Evolutionary conservation across 768 basidiomycete species (phyloP).

Genomic region (Auricularia sp.): DNA sequence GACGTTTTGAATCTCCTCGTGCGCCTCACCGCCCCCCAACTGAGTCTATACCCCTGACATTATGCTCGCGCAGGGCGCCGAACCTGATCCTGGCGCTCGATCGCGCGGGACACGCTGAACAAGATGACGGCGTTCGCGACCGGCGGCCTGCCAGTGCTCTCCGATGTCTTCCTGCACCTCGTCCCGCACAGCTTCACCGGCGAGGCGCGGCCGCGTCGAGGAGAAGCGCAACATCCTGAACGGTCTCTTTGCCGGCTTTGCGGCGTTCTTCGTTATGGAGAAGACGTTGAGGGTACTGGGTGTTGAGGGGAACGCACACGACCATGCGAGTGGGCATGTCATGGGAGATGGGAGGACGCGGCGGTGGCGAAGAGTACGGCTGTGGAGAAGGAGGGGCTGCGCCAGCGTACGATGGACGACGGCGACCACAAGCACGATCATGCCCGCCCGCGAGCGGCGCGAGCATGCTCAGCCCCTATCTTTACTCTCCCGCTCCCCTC

Average conservation of each 20-base stretch:
- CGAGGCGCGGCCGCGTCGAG: conserved; percentile 79
- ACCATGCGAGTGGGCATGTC: too few relatives aligned
- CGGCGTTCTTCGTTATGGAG: conserved; percentile 88
- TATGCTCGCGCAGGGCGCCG: conserved; percentile 48
- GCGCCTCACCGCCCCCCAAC: conserved; percentile 24
- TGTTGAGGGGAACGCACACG: conserved; percentile 36
- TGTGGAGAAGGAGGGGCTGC: too few relatives aligned
- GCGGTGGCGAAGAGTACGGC: too few relatives aligned
- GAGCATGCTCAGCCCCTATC: too few relatives aligned
- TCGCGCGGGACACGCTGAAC: conserved; percentile 87
- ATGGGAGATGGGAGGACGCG: too few relatives aligned
- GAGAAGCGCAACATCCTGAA: conserved; percentile 85
- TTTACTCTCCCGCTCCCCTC: too few relatives aligned
- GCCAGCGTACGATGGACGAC: too few relatives aligned
- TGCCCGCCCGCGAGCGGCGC: too few relatives aligned
- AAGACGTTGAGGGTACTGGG: conserved; percentile 78
- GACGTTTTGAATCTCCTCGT: conserved; percentile 97
- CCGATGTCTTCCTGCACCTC: conserved; percentile 86
- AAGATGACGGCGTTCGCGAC: conserved; percentile 97
- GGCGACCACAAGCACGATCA: too few relatives aligned
- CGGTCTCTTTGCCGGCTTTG: conserved; percentile 82
- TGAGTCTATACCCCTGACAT: conserved; percentile 11
- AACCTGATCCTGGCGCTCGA: conserved; percentile 89
- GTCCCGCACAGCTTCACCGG: conserved; percentile 90
- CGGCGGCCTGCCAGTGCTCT: conserved; percentile 81